Evolutionary conservation across 345 rosid genomes (phyloP), one percentile per base, ranked within the genome.

Genomic region (Heritiera fomes): DNA sequence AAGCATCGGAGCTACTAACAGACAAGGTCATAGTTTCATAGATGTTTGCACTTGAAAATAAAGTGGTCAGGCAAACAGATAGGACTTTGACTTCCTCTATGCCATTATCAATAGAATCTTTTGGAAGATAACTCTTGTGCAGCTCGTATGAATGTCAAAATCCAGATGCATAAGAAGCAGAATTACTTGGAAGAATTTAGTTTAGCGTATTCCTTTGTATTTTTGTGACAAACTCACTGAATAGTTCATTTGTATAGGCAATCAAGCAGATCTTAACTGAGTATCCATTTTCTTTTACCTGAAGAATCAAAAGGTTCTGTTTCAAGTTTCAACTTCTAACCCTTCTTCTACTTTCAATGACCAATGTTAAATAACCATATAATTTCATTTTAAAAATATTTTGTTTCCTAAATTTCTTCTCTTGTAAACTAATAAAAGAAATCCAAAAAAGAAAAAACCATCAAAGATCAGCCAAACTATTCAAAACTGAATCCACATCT

Each of bases 401-500:
- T 67, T 67, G 72, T 45, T 23, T 12, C 52, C 5, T 45, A 14
- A 46, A 66, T n/a, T 65, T 38, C 67, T 28, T 61, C 41, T 71
- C 23, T 67, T 30, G 75, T 67, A 58, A 79, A 71, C 60, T 34
- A 78, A 67, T 38, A 17, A 63, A 9, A 28, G 28, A 60, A 1
- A 45, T 30, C 60, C 13, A 2, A 20, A 53, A 20, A 55, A 71
- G 53, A 56, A 64, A 70, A 77, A 40, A 5, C 62, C 66, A 77
- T 86, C 71, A 87, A 6, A 79, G 69, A 75, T 87, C 71, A 52
- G 75, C 68, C 79, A 88, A 78, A 64, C 87, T 81, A 38, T 83
- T 82, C 61, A 93, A 77, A 82, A 92, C 49, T 3, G 88, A 89
- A 81, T 90, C 92, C 17, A 93, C 78, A 67, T 91, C 95, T 45